Base-by-base conservation (phyloP, 495 filamentous ascomycete species). In the Trichoderma parareesei region DNA sequence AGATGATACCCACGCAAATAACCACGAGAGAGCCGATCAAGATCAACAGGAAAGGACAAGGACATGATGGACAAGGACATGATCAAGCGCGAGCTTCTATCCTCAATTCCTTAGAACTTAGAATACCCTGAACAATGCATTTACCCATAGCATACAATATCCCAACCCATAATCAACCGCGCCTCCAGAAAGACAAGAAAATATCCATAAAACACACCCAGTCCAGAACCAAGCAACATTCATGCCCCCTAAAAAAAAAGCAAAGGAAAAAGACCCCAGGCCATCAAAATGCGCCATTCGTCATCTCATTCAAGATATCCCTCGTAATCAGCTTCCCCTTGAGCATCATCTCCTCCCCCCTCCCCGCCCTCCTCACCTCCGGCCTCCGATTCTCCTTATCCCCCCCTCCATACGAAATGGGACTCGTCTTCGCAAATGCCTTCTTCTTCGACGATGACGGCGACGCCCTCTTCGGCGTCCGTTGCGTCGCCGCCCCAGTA, bases 221-320 rank as follows among this genome's bases (percentile, higher is more conserved):
- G 27, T 27, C 27, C 27, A 27, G 27, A 27, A 27, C 27, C 27
- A n/a, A n/a, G n/a, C n/a, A 27, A 27, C 27, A 27, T 27, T 27
- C 27, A 27, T 27, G 27, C 27, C 27, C n/a, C n/a, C n/a, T n/a
- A n/a, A n/a, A n/a, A 27, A 41, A 41, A 6, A 41, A 7, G 40
- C 40, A 41, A 41, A 11, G 11, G 3, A 41, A 41, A 41, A 41
- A 41, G 10, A 4, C 40, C 40, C 40, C 40, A 41, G 6, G 6
- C 10, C 35, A 61, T 65, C 53, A 73, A 60, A 70, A 77, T 13
- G 71, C 65, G 6, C 76, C 76, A 64, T 72, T 73, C 37, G 71
- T 74, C 70, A 80, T 72, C 63, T 82, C 79, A 65, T 82, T 80
- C 63, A 80, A 64, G 41, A 82, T 80, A 74, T 82, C 78, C 67